These are phyloP conservation scores for Colletotrichum abscissum DNA, from an alignment of 2,329 filamentous ascomycete genomes.

Conservation along the genomic window DNA sequence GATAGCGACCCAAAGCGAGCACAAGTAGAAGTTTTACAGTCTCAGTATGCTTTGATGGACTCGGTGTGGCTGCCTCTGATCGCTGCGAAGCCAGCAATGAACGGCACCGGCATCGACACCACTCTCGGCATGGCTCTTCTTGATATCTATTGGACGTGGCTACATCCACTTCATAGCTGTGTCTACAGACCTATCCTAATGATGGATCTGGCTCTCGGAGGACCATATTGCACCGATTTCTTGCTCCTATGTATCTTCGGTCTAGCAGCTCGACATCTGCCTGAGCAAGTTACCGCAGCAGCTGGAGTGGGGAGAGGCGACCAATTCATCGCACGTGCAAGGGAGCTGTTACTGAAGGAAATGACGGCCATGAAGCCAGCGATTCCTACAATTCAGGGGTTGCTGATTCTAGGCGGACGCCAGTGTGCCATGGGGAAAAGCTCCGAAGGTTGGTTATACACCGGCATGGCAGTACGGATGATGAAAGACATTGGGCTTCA, in stretches of 20 bases:
- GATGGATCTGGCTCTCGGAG: slow-evolving; percentile 38
- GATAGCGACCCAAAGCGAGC: neutral
- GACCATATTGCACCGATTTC: slow-evolving; percentile 38
- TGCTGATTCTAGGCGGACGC: slow-evolving; percentile 37
- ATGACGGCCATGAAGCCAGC: slow-evolving; percentile 19
- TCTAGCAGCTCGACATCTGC: slow-evolving; percentile 35
- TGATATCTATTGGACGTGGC: slow-evolving; percentile 40
- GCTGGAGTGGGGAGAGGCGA: slow-evolving; percentile 8
- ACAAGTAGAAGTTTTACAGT: slow-evolving; percentile 13
- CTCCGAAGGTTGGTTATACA: slow-evolving; percentile 39
- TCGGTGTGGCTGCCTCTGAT: slow-evolving; percentile 32
- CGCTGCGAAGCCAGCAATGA: slow-evolving; percentile 29
- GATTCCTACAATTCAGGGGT: slow-evolving; percentile 35
- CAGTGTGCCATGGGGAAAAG: slow-evolving; percentile 38
- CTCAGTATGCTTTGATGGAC: slow-evolving; percentile 34
- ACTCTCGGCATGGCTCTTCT: slow-evolving; percentile 34
- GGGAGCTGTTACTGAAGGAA: slow-evolving; percentile 21
- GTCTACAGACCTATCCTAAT: slow-evolving; percentile 37
- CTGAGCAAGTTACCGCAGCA: neutral
- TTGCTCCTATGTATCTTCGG: slow-evolving; percentile 38
- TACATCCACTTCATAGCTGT: slow-evolving; percentile 38
- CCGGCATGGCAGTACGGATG: slow-evolving; percentile 39
- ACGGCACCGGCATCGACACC: slow-evolving; percentile 33
- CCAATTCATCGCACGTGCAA: slow-evolving; percentile 10
- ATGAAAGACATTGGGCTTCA: slow-evolving; percentile 39